Base-by-base conservation (phyloP, 768 basidiomycete species). In the Macrolepiota fuliginosa region DNA sequence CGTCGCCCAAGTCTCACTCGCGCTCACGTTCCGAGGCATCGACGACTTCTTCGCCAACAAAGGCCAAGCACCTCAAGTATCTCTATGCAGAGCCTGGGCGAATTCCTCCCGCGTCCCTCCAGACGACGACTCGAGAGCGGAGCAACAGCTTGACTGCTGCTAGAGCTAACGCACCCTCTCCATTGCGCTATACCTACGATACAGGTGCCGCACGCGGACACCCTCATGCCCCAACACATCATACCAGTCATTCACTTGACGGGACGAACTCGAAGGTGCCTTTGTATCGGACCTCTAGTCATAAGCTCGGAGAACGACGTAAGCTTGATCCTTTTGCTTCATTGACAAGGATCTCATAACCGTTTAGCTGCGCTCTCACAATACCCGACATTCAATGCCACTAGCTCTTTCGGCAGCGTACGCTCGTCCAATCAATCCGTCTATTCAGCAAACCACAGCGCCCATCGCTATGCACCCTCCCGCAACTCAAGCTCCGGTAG, bases 351-450 rank as follows among this genome's bases (percentile, higher is more conserved):
- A 37, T 63, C 63, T 42, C 64, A 64, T 47, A 61, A 61, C 24
- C 22, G 40, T 62, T 36, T 53, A 64, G 58, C 58, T 39, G 39
- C 35, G 65, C 68, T 69, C 19, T 47, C 66, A 13, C 65, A 66
- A 6, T 67, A 71, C 52, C 71, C 70, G 12, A 54, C 68, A 15
- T 73, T 67, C 36, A 66, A 65, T 39, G 67, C 68, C 17, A 66
- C 64, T 5, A 61, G 58, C 40, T 73, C 74, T 6, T 68, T 72
- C 63, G 67, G 66, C 11, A 84, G 83, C 50, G 81, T 81, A 46
- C 79, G 80, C 22, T 81, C 78, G 57, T 84, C 83, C 4, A 81
- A 74, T 63, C 81, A 81, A 10, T 85, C 85, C 0, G 66, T 83
- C 36, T 74, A 71, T 11, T 77, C 76, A 37, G 68, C 72, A 13